Conservation (phyloP, 139 green algal genomes). For the Chlamydomonas eustigma region DNA sequence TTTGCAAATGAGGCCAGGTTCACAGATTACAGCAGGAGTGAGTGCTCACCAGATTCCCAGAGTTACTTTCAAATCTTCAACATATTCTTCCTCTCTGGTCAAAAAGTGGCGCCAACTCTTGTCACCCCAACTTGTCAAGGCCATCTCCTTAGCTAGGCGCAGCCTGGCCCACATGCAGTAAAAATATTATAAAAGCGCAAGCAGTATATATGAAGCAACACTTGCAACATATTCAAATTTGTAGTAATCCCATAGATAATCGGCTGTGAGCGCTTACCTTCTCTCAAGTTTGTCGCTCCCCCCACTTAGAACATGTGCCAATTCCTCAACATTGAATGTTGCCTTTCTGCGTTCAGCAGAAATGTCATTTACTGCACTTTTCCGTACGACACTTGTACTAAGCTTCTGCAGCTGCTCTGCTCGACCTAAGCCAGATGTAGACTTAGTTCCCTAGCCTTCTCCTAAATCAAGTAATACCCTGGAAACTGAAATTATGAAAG, state of each 20-base stretch:
- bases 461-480: background rate
- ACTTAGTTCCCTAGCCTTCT: background rate
- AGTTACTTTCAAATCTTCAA: slow-evolving; percentile 57
- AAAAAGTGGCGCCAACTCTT: slow-evolving; percentile 76
- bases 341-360: slow-evolving; percentile 51
- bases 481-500: background rate
- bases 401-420: slow-evolving; percentile 24
- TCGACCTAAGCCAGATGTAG: background rate
- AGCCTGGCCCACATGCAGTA: slow-evolving; percentile 47
- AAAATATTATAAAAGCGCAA: no score
- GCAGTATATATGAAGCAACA: background rate
- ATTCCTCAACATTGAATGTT: slow-evolving; percentile 60
- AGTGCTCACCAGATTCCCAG: slow-evolving; percentile 77
- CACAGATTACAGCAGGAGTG: no score
- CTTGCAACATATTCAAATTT: background rate
- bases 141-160: slow-evolving; percentile 55
- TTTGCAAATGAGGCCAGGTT: no score
- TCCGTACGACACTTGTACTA: slow-evolving; percentile 22
- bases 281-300: slow-evolving; percentile 64
- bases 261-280: no score
- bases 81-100: slow-evolving; percentile 76
- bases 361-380: slow-evolving; percentile 36
- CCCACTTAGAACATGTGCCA: slow-evolving; percentile 64
- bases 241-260: no score
- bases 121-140: slow-evolving; percentile 62